Percentiles rank a stretch among this genome's conserved stretches.
These are phyloP conservation scores for Cenococcum geophilum DNA, from an alignment of 495 filamentous ascomycete species.

Conservation along the genomic window DNA sequence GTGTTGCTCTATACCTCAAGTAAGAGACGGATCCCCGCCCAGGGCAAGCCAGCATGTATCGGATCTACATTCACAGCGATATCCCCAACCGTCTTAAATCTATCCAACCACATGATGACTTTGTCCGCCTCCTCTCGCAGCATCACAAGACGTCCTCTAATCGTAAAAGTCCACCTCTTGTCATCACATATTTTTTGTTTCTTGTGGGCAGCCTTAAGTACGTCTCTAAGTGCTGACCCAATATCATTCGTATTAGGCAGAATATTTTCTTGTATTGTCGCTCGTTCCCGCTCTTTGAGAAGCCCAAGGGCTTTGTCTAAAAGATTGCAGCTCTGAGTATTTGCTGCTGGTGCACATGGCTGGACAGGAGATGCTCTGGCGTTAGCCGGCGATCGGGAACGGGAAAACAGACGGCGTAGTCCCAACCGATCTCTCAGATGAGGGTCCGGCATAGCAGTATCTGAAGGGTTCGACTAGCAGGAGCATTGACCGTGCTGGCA, in stretches of 20 bases:
- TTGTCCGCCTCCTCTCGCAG: constrained; percentile 22
- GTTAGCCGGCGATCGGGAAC: too few relatives aligned
- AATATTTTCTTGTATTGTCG: neutral
- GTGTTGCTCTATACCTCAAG: constrained; percentile 34
- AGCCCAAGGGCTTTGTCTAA: neutral
- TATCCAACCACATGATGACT: constrained; percentile 36
- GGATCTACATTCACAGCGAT: constrained; percentile 38
- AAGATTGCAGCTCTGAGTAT: too few relatives aligned
- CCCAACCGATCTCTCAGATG: too few relatives aligned
- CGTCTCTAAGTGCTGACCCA: neutral
- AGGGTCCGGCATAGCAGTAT: too few relatives aligned
- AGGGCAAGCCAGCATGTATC: constrained; percentile 40
- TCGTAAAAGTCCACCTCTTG: constrained; percentile 3
- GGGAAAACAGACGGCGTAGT: too few relatives aligned
- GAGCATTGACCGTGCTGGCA: too few relatives aligned
- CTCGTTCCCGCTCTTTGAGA: neutral
- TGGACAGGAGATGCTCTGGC: too few relatives aligned
- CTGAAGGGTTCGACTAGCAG: too few relatives aligned
- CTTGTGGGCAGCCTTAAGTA: neutral
- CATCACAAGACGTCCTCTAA: neutral
- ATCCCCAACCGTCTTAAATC: constrained; percentile 40
- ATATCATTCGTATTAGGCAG: neutral
- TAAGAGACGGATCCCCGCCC: constrained; percentile 38
- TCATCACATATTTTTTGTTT: neutral
- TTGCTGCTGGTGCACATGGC: too few relatives aligned